These are phyloP conservation scores for Rhodosporidiobolus sp. DNA, from an alignment of 768 basidiomycete species.

Conservation along the genomic window DNA sequence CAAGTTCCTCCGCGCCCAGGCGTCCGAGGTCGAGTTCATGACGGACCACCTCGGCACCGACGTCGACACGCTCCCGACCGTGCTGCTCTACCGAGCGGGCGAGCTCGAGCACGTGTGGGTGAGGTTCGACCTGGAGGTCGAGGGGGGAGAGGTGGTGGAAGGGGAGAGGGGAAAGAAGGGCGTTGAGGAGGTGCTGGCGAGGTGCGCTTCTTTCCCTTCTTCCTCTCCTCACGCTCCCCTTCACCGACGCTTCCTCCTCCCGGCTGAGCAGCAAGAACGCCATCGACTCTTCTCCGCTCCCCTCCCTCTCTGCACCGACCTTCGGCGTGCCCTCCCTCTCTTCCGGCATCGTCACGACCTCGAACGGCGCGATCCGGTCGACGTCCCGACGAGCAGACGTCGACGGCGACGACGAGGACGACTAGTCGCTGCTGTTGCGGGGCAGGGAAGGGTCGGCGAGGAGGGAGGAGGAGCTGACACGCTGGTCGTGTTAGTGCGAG, in stretches of 20 bases:
- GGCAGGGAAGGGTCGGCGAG: not conserved
- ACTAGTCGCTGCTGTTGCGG: not conserved
- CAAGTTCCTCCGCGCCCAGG: conserved; percentile 42
- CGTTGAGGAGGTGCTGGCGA: conserved; percentile 14
- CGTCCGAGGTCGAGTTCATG: conserved; percentile 43
- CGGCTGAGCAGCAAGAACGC: not conserved
- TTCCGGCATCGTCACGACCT: not conserved
- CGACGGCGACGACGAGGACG: not conserved
- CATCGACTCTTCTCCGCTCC: not conserved
- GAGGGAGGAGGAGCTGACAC: not conserved
- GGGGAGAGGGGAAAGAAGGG: conserved; percentile 2
- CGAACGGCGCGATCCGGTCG: conserved; percentile 1
- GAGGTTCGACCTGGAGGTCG: conserved; percentile 39
- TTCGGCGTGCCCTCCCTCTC: not conserved
- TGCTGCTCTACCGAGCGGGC: conserved; percentile 43
- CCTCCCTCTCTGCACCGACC: not conserved
- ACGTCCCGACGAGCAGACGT: not conserved
- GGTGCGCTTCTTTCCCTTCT: conserved; percentile 1
- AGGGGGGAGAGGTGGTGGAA: not conserved
- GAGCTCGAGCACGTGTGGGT: conserved; percentile 41
- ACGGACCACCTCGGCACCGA: conserved; percentile 27
- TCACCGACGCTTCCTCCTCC: not conserved
- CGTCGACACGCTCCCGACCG: conserved; percentile 43
- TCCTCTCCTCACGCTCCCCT: not conserved
- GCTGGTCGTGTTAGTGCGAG: not conserved